Percentiles rank a stretch among this genome's conserved stretches.
Conservation (phyloP, 1,284 basidiomycete species). For the Ceratobasidium sp. region DNA sequence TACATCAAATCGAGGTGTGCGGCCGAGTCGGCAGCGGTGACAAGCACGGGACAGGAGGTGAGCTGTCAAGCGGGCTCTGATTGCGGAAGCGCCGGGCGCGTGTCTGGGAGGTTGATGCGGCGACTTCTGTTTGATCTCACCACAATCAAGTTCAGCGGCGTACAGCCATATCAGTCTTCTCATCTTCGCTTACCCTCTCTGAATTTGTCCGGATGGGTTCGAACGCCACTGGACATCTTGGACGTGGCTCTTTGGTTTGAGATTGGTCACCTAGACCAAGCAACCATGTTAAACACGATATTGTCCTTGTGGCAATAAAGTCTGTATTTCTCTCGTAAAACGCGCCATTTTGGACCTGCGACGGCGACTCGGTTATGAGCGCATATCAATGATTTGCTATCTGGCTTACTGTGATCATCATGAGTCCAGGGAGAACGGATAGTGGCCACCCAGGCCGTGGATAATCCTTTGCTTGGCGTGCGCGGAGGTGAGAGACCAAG, state of each 20-base stretch:
- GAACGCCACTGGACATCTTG: not conserved
- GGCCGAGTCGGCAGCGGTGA: not conserved
- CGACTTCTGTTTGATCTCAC: constrained; percentile 1
- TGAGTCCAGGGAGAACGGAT: not conserved
- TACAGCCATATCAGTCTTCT: too few relatives aligned
- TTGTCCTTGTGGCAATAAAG: not conserved
- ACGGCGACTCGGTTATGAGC: not conserved
- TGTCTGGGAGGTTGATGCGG: not conserved
- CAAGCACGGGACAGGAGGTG: not conserved
- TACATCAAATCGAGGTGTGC: not conserved
- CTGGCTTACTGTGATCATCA: not conserved
- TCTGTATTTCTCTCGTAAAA: not conserved
- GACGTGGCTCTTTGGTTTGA: not conserved
- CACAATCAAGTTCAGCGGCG: not conserved
- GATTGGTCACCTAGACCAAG: not conserved
- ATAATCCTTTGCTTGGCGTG: not conserved
- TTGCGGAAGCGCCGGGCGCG: constrained; percentile 2
- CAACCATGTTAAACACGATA: not conserved
- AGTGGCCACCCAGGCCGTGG: not conserved
- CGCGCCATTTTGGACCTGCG: not conserved
- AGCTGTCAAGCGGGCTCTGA: not conserved
- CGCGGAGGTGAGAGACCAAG: too few relatives aligned
- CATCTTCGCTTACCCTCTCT: not conserved
- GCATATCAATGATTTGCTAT: not conserved
- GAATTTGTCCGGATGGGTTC: not conserved